These are phyloP conservation scores for Meripilus lineatus DNA, from an alignment of 1,284 basidiomycete species.

Conservation along the genomic window DNA sequence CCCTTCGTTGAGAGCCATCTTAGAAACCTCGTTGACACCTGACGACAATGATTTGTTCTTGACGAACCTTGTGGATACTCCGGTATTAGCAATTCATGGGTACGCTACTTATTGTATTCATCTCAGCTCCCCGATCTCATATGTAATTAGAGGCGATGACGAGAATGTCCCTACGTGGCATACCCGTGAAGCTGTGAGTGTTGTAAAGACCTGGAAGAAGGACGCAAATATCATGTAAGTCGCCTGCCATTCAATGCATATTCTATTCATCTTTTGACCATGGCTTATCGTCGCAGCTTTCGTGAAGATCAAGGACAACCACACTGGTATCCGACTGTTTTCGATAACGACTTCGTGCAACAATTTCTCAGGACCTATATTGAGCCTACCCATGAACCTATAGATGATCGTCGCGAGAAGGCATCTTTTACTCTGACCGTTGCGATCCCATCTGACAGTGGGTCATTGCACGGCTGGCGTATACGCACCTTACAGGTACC, in stretches of 20 bases:
- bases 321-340: constrained; percentile 68
- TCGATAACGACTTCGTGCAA: constrained; percentile 51
- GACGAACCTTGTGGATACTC: constrained; percentile 67
- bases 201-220: constrained; percentile 51
- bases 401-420: not conserved
- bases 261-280: not conserved
- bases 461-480: constrained; percentile 60
- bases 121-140: not conserved
- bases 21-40: constrained; percentile 68
- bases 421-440: constrained; percentile 62
- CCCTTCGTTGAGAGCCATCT: constrained; percentile 63
- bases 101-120: constrained; percentile 26
- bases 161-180: constrained; percentile 83
- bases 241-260: not conserved
- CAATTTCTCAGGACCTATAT: constrained; percentile 43
- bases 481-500: constrained; percentile 50
- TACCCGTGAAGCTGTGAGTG: constrained; percentile 55
- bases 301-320: constrained; percentile 56
- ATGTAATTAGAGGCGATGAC: constrained; percentile 51
- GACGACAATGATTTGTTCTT: constrained; percentile 87
- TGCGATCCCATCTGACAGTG: constrained; percentile 57
- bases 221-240: constrained; percentile 50
- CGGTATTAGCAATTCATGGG: constrained; percentile 78
- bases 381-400: too few relatives aligned
- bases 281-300: constrained; percentile 34